Conservation (phyloP, 495 filamentous ascomycete species). For the Rostrohypoxylon terebratum region DNA sequence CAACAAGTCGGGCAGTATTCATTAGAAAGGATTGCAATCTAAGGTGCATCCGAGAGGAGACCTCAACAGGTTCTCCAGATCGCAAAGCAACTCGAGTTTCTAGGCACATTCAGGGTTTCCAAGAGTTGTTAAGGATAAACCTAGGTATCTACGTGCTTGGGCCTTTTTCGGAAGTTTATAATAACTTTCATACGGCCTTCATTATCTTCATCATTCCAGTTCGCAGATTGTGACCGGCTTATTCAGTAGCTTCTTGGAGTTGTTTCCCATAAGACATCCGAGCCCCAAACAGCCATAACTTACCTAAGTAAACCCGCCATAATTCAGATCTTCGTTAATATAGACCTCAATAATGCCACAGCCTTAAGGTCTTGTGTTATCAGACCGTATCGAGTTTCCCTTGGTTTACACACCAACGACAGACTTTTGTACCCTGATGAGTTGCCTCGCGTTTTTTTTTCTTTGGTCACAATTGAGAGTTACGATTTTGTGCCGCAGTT, state of each 20-base stretch:
- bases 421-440: not conserved
- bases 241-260: not conserved
- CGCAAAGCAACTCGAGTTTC: not conserved
- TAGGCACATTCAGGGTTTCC: not conserved
- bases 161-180: not conserved
- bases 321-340: no score
- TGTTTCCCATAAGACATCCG: not conserved
- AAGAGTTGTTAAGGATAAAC: not conserved
- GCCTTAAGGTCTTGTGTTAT: no score
- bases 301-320: not conserved
- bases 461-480: not conserved
- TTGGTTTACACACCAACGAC: not conserved
- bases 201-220: not conserved
- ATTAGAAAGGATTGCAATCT: conserved; percentile 75
- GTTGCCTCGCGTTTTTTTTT: not conserved
- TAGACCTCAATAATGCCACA: no score
- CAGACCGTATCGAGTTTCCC: no score
- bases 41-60: conserved; percentile 24
- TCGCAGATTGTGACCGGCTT: not conserved
- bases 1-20: conserved; percentile 81
- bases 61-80: not conserved
- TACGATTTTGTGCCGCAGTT: no score
- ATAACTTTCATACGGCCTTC: not conserved
- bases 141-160: not conserved
- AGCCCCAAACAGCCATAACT: not conserved